Percentiles rank a stretch among this genome's conserved stretches.
These are phyloP conservation scores for Rosa persica DNA, from an alignment of 306 rosid species.

Conservation along the genomic window DNA sequence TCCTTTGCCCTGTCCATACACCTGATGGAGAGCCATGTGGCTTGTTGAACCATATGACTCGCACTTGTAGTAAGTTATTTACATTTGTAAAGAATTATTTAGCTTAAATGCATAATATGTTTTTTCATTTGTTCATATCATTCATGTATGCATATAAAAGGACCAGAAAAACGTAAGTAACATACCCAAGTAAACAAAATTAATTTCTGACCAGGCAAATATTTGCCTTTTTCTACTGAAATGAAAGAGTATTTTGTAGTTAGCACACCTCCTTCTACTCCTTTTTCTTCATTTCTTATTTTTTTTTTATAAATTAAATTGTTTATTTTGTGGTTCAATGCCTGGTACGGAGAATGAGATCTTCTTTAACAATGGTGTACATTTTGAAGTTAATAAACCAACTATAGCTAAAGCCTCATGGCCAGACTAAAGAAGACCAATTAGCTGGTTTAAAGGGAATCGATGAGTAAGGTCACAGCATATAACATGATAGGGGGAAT, in stretches of 20 bases:
- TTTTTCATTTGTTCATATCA: background rate
- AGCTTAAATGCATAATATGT: background rate
- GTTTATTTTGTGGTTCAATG: background rate
- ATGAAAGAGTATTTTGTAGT: background rate
- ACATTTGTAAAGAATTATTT: background rate
- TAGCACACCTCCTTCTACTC: background rate
- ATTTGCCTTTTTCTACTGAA: background rate
- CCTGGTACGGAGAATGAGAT: background rate
- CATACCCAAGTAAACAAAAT: background rate
- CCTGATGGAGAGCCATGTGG: constrained; percentile 99
- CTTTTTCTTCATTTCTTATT: background rate
- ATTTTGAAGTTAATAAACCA: background rate
- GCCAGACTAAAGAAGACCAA: background rate
- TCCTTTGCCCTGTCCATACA: constrained; percentile 97
- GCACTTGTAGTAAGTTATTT: constrained; percentile 60
- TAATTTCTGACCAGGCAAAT: background rate
- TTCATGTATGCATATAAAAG: background rate
- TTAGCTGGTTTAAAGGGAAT: no score
- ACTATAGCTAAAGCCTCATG: background rate
- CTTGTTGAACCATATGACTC: constrained; percentile 87
- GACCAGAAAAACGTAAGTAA: background rate
- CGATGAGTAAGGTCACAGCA: background rate
- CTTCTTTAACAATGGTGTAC: background rate
- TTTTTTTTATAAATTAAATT: background rate
- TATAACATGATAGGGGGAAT: background rate